Evolutionary conservation across 495 filamentous ascomycete species (phyloP), one percentile per base, ranked within the genome.

Genomic region (Oidiodendron maius): DNA sequence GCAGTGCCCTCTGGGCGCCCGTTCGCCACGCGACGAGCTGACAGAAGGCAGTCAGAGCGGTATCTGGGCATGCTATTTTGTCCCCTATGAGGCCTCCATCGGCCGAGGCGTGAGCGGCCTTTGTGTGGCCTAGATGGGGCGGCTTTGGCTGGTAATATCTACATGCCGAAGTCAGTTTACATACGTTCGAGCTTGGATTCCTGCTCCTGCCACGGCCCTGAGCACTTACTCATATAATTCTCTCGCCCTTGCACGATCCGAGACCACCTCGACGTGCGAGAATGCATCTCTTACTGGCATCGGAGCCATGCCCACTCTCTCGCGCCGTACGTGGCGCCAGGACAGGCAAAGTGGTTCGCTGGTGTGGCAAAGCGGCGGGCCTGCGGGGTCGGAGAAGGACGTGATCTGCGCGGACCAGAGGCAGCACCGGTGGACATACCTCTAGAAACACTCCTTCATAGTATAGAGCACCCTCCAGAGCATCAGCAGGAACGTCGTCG

Each of bases 1-100:
- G 66, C 53, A 71, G 65, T 2, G 65, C 74, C 26, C 75, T 70
- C 47, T 75, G 65, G 3, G 74, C 64, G 40, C 72, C 61, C 3
- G 75, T 60, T 15, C 73, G 66, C 57, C 57, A 60, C 48, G 53
- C 42, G 39, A 52, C 80, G 17, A 86, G 64, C 57, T 86, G 82
- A 17, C 81, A 74, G 53, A 86, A 72, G 0, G 77, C 79, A 0
- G 76, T 80, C 16, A 89, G 65, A n/a, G 76, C 77, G 2, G 75
- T 68, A 58, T 86, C 85, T 4, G 63, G 58, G 13, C 74, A 74
- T 2, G 57, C 53, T 23, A 76, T 49, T 5, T 75, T 72, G n/a
- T 68, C n/a, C 52, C 36, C 20, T 47, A 51, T 10, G n/a, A 17
- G 4, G 36, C 15, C 1, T 26, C 35, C 23, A 24, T 3, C 25